These are phyloP conservation scores for Xylaria cubensis DNA, from an alignment of 495 filamentous ascomycete species.

Conservation along the genomic window DNA sequence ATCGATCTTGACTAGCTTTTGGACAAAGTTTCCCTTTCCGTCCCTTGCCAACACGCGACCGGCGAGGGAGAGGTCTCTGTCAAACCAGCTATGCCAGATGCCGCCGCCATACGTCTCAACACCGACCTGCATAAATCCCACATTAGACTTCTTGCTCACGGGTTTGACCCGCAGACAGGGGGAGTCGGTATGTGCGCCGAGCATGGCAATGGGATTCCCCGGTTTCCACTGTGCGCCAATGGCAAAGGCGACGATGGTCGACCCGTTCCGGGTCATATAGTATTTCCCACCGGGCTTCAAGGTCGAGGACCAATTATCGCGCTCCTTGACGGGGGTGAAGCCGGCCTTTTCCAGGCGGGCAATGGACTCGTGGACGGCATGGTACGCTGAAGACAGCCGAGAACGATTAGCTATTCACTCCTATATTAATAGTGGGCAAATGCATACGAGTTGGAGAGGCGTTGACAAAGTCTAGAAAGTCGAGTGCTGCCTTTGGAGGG, in stretches of 20 bases:
- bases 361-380: constrained; percentile 84
- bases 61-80: constrained; percentile 90
- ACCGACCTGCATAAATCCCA: constrained; percentile 94
- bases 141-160: constrained; percentile 79
- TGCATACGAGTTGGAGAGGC: constrained; percentile 88
- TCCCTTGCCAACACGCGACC: constrained; percentile 84
- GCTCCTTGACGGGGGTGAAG: constrained; percentile 88
- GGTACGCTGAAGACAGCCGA: constrained; percentile 72
- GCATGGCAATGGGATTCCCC: constrained; percentile 92
- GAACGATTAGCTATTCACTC: constrained; percentile 30
- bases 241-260: constrained; percentile 92
- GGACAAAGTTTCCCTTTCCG: constrained; percentile 73
- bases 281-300: constrained; percentile 92
- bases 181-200: constrained; percentile 97
- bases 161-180: constrained; percentile 91
- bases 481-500: constrained; percentile 69
- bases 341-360: constrained; percentile 77
- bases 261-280: constrained; percentile 92
- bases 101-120: constrained; percentile 97
- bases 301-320: constrained; percentile 82
- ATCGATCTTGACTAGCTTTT: constrained; percentile 89
- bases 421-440: background rate
- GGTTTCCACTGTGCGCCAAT: constrained; percentile 93
- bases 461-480: constrained; percentile 94
- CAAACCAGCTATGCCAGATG: constrained; percentile 86